Evolutionary conservation across 805 yeast genomes (phyloP).

Genomic region (Isabelozyma rhagii): DNA sequence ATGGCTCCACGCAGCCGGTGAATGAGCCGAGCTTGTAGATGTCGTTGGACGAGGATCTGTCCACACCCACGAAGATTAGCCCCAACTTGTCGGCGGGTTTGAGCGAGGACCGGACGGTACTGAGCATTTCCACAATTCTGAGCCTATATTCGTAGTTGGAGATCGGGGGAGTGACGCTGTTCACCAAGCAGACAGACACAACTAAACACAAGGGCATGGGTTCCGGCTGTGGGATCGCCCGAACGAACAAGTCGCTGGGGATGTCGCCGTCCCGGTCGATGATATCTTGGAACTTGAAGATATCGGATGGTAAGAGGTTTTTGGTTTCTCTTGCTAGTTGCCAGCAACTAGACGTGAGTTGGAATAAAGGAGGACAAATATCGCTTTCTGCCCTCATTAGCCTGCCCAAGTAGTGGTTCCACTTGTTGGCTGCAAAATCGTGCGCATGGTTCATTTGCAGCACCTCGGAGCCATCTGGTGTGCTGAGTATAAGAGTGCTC

Average conservation of each 20-base stretch:
- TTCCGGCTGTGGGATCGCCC: constrained; percentile 41
- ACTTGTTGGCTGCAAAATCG: constrained; percentile 34
- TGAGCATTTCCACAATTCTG: constrained; percentile 20
- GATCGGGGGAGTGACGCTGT: constrained; percentile 16
- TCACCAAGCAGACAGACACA: constrained; percentile 39
- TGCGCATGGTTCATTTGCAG: constrained; percentile 29
- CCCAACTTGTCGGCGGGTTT: constrained; percentile 44
- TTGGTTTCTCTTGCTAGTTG: constrained; percentile 27
- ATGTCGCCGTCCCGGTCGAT: constrained; percentile 37
- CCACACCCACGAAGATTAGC: constrained; percentile 45
- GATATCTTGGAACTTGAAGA: constrained; percentile 32
- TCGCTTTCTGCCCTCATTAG: constrained; percentile 9
- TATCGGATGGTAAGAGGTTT: constrained; percentile 36
- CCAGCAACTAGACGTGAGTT: constrained; percentile 54
- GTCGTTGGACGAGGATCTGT: constrained; percentile 20
- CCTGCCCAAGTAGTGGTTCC: constrained; percentile 32
- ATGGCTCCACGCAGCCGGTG: constrained; percentile 42
- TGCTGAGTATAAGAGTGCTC: constrained; percentile 26
- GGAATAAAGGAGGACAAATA: constrained; percentile 31
- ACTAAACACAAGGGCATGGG: constrained; percentile 38
- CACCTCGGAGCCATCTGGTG: constrained; percentile 45
- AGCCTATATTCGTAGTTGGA: constrained; percentile 24
- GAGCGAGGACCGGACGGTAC: constrained; percentile 21
- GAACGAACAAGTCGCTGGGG: constrained; percentile 35
- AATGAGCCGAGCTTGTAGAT: constrained; percentile 40